A percentile compares a stretch with the other conserved stretches of the same genome.
Evolutionary conservation across 345 rosid genomes (phyloP).

Genomic region (Euphorbia lathyris): DNA sequence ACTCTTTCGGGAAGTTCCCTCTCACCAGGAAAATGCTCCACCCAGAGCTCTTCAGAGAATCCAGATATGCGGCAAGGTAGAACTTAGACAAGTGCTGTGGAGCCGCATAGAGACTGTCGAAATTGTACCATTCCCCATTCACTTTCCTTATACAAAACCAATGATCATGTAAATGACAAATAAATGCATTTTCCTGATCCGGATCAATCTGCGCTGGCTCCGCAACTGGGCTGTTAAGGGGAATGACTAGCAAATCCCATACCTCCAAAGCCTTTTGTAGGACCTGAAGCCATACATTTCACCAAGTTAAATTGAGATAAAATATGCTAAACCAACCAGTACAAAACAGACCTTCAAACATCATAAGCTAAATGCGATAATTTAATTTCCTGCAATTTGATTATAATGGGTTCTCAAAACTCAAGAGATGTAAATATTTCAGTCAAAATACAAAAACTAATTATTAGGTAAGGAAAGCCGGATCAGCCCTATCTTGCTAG

Average conservation of each 20-base stretch:
- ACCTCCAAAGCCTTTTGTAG: conserved; percentile 91
- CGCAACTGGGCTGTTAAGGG: conserved; percentile 81
- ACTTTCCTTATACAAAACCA: conserved; percentile 94
- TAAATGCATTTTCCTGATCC: conserved; percentile 77
- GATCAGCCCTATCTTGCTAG: neutral
- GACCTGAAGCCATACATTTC: conserved; percentile 46
- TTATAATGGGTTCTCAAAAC: neutral
- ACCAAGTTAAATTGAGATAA: conserved; percentile 5
- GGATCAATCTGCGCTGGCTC: conserved; percentile 93
- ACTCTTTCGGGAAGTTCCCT: conserved; percentile 87
- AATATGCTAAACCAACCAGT: conserved; percentile 6
- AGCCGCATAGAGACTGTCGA: conserved; percentile 87
- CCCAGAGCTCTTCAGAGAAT: conserved; percentile 78
- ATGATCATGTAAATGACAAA: conserved; percentile 93
- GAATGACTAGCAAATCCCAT: conserved; percentile 88
- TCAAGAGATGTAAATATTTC: neutral
- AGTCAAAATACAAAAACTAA: neutral
- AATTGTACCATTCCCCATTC: conserved; percentile 89
- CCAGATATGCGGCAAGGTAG: conserved; percentile 79
- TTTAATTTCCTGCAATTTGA: neutral
- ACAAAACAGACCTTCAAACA: neutral
- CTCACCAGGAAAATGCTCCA: conserved; percentile 93
- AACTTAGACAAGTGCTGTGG: conserved; percentile 87
- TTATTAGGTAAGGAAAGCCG: neutral
- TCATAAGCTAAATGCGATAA: neutral